phyloP scores from a whole-genome alignment of 2,329 filamentous ascomycete species.

The Nannizziopsis barbatae region DNA sequence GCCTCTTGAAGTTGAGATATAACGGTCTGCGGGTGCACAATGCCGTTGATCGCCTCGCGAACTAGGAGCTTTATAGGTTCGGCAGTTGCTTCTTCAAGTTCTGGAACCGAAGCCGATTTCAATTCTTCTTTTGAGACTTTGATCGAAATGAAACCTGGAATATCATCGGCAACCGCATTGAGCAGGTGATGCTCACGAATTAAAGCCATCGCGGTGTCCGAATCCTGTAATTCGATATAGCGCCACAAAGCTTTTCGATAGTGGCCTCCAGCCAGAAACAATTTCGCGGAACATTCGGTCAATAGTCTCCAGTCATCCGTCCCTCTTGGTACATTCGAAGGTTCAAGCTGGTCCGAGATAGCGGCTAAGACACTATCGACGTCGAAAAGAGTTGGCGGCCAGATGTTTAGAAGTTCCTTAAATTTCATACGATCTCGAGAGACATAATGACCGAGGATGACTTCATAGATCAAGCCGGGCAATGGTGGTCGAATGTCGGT shows the following conservation, averaged over 20 bases:
- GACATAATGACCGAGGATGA: slow-evolving; percentile 81
- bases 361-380: slow-evolving; percentile 62
- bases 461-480: slow-evolving; percentile 72
- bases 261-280: slow-evolving; percentile 71
- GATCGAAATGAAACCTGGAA: slow-evolving; percentile 75
- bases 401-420: slow-evolving; percentile 65
- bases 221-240: slow-evolving; percentile 85
- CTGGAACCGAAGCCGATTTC: slow-evolving; percentile 51
- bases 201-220: slow-evolving; percentile 73
- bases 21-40: slow-evolving; percentile 66
- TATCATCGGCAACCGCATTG: slow-evolving; percentile 78
- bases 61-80: slow-evolving; percentile 81
- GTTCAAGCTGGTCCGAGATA: slow-evolving; percentile 71
- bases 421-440: slow-evolving; percentile 64
- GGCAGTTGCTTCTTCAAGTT: slow-evolving; percentile 66
- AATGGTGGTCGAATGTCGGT: slow-evolving; percentile 67
- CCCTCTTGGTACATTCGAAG: slow-evolving; percentile 62
- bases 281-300: slow-evolving; percentile 71
- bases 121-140: slow-evolving; percentile 65
- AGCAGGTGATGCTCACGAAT: slow-evolving; percentile 85
- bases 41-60: slow-evolving; percentile 79
- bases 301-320: slow-evolving; percentile 82
- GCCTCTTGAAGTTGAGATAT: slow-evolving; percentile 63
- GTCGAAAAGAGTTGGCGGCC: slow-evolving; percentile 77
- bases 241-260: slow-evolving; percentile 75